Conservation (phyloP, 2,329 filamentous ascomycete species). For the Plectosphaerella cucumerina region DNA sequence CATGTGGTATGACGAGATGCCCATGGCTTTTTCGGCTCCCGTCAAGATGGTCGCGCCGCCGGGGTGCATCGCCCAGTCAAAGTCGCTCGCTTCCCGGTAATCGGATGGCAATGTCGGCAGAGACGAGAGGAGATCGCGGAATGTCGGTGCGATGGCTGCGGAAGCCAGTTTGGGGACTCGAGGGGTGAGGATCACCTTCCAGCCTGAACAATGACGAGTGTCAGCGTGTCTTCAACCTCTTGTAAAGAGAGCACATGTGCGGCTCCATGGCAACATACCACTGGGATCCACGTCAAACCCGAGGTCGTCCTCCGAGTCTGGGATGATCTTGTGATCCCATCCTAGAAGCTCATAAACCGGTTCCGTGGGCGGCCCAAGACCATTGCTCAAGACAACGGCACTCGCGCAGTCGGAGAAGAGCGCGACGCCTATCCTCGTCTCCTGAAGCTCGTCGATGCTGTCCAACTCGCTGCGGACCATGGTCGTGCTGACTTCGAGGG, state of each 20-base stretch:
- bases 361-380: conserved; percentile 41
- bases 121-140: conserved; percentile 47
- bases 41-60: conserved; percentile 64
- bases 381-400: conserved; percentile 61
- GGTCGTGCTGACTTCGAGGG: conserved; percentile 58
- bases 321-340: conserved; percentile 61
- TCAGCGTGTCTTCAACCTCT: conserved; percentile 9
- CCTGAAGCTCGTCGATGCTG: conserved; percentile 52
- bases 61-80: conserved; percentile 72
- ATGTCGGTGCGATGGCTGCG: conserved; percentile 47
- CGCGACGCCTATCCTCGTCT: conserved; percentile 60
- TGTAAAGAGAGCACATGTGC: neutral
- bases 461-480: conserved; percentile 63
- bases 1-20: conserved; percentile 59
- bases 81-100: conserved; percentile 48
- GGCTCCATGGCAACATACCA: conserved; percentile 36
- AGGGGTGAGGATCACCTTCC: conserved; percentile 63
- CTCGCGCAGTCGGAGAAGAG: conserved; percentile 71
- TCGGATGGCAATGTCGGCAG: conserved; percentile 38
- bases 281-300: conserved; percentile 62
- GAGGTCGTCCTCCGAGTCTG: conserved; percentile 57
- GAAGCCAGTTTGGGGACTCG: conserved; percentile 55
- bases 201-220: conserved; percentile 33
- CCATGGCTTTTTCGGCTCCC: conserved; percentile 55
- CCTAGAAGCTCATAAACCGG: conserved; percentile 58